Conservation (phyloP, 148 eudicot species). For the Talinum fruticosum region DNA sequence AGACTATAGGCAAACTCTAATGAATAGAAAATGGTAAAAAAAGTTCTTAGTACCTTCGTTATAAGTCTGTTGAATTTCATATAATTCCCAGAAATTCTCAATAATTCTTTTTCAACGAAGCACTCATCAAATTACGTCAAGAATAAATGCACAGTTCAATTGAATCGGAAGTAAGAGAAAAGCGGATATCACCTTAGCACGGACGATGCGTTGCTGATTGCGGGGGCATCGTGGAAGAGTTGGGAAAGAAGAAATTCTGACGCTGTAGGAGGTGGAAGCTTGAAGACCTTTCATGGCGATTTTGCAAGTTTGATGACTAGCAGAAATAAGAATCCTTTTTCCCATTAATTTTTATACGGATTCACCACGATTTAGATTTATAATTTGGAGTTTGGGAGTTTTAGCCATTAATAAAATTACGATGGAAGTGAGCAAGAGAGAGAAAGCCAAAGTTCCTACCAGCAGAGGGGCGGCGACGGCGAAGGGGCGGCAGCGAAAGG, state of each 20-base stretch:
- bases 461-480: too few relatives aligned
- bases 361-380: background rate
- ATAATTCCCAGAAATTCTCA: too few relatives aligned
- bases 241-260: slow-evolving; percentile 37
- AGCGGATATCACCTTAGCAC: slow-evolving; percentile 38
- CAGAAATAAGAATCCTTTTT: background rate
- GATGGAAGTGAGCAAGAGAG: too few relatives aligned
- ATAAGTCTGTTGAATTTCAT: too few relatives aligned
- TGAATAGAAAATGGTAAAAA: too few relatives aligned
- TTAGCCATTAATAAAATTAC: too few relatives aligned
- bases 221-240: slow-evolving; percentile 23
- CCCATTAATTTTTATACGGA: background rate
- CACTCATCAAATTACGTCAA: background rate
- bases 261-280: slow-evolving; percentile 63
- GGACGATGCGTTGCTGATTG: slow-evolving; percentile 29
- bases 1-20: too few relatives aligned
- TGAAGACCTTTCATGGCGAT: slow-evolving; percentile 53
- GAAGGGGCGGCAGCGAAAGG: too few relatives aligned
- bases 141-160: background rate
- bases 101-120: background rate
- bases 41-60: too few relatives aligned
- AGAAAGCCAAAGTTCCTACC: too few relatives aligned
- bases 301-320: background rate
- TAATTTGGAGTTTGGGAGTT: background rate
- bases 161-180: background rate